Evolutionary conservation across 2,329 filamentous ascomycete species (phyloP).

Genomic region (Neospermospora avenae): DNA sequence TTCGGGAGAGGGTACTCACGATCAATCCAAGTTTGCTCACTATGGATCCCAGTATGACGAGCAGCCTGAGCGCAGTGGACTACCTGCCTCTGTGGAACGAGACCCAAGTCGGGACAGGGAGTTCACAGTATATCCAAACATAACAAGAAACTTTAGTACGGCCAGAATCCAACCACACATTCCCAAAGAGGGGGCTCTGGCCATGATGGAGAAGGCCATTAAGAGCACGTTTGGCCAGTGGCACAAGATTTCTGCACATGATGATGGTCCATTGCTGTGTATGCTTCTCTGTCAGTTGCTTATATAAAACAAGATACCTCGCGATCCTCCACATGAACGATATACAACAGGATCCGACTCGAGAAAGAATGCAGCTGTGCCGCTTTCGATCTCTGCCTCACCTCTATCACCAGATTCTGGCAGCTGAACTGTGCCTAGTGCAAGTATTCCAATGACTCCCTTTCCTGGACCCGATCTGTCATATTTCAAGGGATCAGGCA

Average conservation of each 20-base stretch:
- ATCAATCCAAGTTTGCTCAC: not conserved
- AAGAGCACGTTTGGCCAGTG: not conserved
- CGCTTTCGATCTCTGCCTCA: conserved; percentile 3
- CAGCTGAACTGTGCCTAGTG: conserved; percentile 17
- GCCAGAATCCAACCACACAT: not conserved
- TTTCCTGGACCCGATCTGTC: not conserved
- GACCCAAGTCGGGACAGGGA: not conserved
- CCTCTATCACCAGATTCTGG: conserved; percentile 16
- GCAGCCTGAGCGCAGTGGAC: not conserved
- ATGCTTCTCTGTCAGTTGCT: not conserved
- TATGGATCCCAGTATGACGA: not conserved
- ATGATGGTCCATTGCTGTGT: not conserved
- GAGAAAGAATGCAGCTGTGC: conserved; percentile 14
- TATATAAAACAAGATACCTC: conserved; percentile 19
- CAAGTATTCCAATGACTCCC: conserved; percentile 17
- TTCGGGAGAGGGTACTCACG: not conserved
- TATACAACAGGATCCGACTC: conserved; percentile 16
- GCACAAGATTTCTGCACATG: not conserved
- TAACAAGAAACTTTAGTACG: not conserved
- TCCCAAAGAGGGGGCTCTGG: not conserved
- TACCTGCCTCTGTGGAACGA: not conserved
- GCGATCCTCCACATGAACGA: conserved; percentile 16
- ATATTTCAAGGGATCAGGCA: conserved; percentile 10
- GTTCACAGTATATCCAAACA: not conserved
- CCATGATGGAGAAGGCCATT: not conserved